Evolutionary conservation across 306 rosid species (phyloP), one percentile per base, ranked within the genome.

Genomic region (Sphenostylis stenocarpa): DNA sequence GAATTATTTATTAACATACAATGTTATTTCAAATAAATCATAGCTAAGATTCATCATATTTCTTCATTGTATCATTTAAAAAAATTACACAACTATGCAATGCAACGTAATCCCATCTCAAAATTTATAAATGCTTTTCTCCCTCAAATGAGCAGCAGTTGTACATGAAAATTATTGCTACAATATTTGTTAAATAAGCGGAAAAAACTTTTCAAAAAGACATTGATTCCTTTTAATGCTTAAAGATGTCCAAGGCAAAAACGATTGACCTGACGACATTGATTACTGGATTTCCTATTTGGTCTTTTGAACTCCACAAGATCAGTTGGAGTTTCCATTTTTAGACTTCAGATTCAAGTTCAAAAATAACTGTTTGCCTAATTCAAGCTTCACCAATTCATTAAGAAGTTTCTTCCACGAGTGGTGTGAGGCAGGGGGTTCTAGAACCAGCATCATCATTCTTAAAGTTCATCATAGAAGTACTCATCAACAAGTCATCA

Each of bases 11-110:
- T 75, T 67, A 11, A 11, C 36, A 71, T 34, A 13, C 76, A 31
- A 41, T 53, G 47, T 57, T 57, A 31, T 44, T 62, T 73, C 81
- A 61, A 73, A 72, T 62, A 75, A 75, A 58, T 66, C 17, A 58
- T 38, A 72, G 56, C 20, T 31, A 28, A 76, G 11, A 55, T 43
- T 19, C 45, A 68, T 45, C 15, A 24, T 24, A 43, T 74, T 33
- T 83, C 55, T 36, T 36, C 62, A 62, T 16, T 55, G 75, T 58
- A 63, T 63, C 29, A 23, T 51, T 39, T 36, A 57, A 65, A 38
- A 68, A 61, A 47, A 77, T 61, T 43, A 49, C 38, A 49, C 48
- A 49, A 49, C 20, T 48, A 60, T 5, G 60, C 75, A 80, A 41
- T 62, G 69, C 61, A 72, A 63, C 45, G 41, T 64, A 44, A 44